Conservation (phyloP, 2,329 filamentous ascomycete species). For the Penicillium sp. region DNA sequence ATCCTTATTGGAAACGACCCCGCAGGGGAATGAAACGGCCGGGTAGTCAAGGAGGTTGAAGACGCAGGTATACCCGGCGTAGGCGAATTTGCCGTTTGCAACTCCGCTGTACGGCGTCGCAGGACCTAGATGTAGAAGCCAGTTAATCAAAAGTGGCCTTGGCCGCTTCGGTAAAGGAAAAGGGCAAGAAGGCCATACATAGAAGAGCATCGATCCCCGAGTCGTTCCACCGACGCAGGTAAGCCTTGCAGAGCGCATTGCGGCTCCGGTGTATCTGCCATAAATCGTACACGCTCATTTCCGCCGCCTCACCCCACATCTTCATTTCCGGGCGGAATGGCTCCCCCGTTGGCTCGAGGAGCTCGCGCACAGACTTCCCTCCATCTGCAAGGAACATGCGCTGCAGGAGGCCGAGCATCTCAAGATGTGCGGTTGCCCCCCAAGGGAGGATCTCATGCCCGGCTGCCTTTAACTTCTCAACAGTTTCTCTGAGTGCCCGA, state of each 20-base stretch:
- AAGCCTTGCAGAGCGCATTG: conserved; percentile 45
- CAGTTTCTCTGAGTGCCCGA: conserved; percentile 58
- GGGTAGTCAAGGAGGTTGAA: conserved; percentile 29
- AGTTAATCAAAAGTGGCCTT: too few species aligned
- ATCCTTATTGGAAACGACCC: conserved; percentile 21
- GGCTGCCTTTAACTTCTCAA: conserved; percentile 62
- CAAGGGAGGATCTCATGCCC: conserved; percentile 49
- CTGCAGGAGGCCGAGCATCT: not conserved
- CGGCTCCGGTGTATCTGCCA: conserved; percentile 56
- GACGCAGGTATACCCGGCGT: conserved; percentile 26
- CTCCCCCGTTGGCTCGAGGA: conserved; percentile 31
- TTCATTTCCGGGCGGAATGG: conserved; percentile 56
- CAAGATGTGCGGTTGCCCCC: conserved; percentile 30
- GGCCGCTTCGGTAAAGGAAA: not conserved
- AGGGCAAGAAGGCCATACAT: conserved; percentile 15
- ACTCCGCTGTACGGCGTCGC: conserved; percentile 27
- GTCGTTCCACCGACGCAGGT: conserved; percentile 25
- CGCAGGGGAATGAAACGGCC: conserved; percentile 27
- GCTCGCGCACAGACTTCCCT: conserved; percentile 46
- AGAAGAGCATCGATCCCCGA: conserved; percentile 25
- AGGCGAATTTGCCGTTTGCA: conserved; percentile 26
- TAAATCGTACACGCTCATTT: conserved; percentile 51
- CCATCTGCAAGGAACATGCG: conserved; percentile 55
- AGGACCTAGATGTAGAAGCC: conserved; percentile 17
- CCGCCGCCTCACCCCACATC: conserved; percentile 48